These are phyloP conservation scores for Podospora didyma DNA, from an alignment of 495 filamentous ascomycete genomes.

Conservation along the genomic window DNA sequence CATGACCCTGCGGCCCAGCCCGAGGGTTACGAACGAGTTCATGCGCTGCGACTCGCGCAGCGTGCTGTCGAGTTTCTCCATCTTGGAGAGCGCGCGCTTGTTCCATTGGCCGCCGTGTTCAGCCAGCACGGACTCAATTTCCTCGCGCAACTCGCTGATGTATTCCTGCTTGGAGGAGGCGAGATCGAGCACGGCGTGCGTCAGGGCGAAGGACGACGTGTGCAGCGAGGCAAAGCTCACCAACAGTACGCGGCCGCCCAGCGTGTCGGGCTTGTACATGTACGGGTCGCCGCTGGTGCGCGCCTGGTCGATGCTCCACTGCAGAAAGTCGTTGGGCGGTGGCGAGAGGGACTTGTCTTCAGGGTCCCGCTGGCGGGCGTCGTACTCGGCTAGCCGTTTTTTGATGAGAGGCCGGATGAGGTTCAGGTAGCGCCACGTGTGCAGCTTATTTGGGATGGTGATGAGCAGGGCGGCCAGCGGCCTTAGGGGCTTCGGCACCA, in stretches of 20 bases:
- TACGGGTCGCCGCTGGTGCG: constrained; percentile 25
- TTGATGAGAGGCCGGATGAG: constrained; percentile 32
- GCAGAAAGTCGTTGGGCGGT: constrained; percentile 37
- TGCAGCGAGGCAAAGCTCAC: constrained; percentile 51
- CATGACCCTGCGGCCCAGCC: constrained; percentile 25
- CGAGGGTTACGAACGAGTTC: constrained; percentile 29
- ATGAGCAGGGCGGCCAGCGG: constrained; percentile 33
- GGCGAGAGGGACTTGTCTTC: constrained; percentile 17
- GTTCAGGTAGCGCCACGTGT: constrained; percentile 24
- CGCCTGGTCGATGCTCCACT: constrained; percentile 33
- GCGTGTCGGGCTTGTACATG: constrained; percentile 18
- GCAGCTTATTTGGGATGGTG: constrained; percentile 34
- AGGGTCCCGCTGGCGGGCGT: constrained; percentile 20
- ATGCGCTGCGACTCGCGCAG: constrained; percentile 33
- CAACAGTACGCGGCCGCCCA: constrained; percentile 30
- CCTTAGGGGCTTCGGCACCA: constrained; percentile 33
- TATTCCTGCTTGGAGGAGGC: constrained; percentile 31
- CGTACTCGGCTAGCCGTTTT: constrained; percentile 22
- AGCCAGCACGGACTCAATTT: constrained; percentile 37
- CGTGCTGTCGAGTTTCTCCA: constrained; percentile 39
- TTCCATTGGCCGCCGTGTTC: constrained; percentile 36
- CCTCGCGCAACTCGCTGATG: constrained; percentile 48
- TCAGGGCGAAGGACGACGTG: constrained; percentile 45
- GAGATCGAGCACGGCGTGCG: constrained; percentile 26
- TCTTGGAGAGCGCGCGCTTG: constrained; percentile 37